Percentiles rank a stretch among this genome's conserved stretches.
These are phyloP conservation scores for Primulina tabacum DNA, from an alignment of 257 asterid genomes.

Conservation along the genomic window DNA sequence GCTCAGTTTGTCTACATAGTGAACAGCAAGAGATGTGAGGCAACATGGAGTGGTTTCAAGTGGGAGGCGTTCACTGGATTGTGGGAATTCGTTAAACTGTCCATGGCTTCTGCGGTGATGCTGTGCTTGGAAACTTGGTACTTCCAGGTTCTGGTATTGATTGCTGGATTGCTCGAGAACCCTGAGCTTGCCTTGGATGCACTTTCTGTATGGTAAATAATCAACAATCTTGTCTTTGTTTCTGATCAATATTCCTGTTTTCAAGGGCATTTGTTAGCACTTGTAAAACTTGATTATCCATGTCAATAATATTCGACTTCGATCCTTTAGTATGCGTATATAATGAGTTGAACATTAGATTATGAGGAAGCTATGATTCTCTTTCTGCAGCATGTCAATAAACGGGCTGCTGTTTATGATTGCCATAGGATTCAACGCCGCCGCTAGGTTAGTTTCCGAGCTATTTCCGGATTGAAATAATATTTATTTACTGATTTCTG, in stretches of 20 bases:
- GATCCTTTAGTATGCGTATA: too few relatives aligned
- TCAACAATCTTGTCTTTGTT: neutral
- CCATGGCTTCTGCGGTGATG: constrained; percentile 60
- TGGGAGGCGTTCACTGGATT: constrained; percentile 50
- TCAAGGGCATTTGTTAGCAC: too few relatives aligned
- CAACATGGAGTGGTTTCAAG: constrained; percentile 54
- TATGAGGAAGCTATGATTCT: neutral
- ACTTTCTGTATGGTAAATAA: constrained; percentile 45
- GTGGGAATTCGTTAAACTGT: constrained; percentile 51
- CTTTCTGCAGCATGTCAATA: constrained; percentile 43
- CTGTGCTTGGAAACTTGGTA: constrained; percentile 68
- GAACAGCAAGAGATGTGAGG: constrained; percentile 36
- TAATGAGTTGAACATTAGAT: too few relatives aligned
- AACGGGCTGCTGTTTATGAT: constrained; percentile 48
- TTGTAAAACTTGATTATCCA: too few relatives aligned
- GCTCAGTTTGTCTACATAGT: constrained; percentile 44
- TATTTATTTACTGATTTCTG: too few relatives aligned
- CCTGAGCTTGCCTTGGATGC: constrained; percentile 53
- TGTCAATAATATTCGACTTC: too few relatives aligned
- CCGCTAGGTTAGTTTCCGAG: constrained; percentile 37
- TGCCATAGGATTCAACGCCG: constrained; percentile 58
- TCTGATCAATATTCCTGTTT: too few relatives aligned
- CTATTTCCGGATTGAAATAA: too few relatives aligned
- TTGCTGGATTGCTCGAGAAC: constrained; percentile 47
- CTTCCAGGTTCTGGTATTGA: constrained; percentile 47